These are phyloP conservation scores for Striga asiatica DNA, from an alignment of 257 asterid genomes.

Conservation along the genomic window DNA sequence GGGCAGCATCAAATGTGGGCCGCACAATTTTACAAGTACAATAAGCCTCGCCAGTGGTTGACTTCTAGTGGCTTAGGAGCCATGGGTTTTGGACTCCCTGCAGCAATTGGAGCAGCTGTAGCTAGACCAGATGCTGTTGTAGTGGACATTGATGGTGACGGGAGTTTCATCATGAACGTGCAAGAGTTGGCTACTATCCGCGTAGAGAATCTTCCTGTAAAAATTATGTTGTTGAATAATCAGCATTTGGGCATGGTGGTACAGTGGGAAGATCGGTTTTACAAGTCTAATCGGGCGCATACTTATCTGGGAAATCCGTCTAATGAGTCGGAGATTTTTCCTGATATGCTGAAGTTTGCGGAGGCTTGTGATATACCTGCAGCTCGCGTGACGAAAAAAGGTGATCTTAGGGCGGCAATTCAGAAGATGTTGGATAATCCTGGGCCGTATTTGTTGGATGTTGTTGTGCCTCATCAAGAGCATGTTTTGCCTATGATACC, in stretches of 20 bases:
- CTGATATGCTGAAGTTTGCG: slow-evolving; percentile 57
- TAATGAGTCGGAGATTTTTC: slow-evolving; percentile 45
- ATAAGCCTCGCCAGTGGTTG: slow-evolving; percentile 61
- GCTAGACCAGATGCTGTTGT: slow-evolving; percentile 62
- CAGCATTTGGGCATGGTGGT: slow-evolving; percentile 87
- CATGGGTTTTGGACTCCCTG: slow-evolving; percentile 79
- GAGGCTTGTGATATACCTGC: slow-evolving; percentile 66
- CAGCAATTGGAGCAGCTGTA: slow-evolving; percentile 77
- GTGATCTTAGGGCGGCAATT: slow-evolving; percentile 42
- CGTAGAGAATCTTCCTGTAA: slow-evolving; percentile 65
- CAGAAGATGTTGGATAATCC: slow-evolving; percentile 66
- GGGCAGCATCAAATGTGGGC: slow-evolving; percentile 97
- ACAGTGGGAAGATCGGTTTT: slow-evolving; percentile 83
- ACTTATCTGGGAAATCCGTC: slow-evolving; percentile 68
- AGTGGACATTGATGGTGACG: slow-evolving; percentile 82
- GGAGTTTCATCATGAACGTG: slow-evolving; percentile 83
- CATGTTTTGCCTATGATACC: slow-evolving; percentile 88
- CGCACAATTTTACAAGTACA: slow-evolving; percentile 69
- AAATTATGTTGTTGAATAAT: slow-evolving; percentile 64
- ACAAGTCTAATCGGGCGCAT: slow-evolving; percentile 69
- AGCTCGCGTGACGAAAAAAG: slow-evolving; percentile 44
- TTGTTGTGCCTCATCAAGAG: slow-evolving; percentile 70
- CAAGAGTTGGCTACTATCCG: slow-evolving; percentile 64
- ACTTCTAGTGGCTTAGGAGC: slow-evolving; percentile 76
- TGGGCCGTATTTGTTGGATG: slow-evolving; percentile 69